Evolutionary conservation across 2,329 filamentous ascomycete genomes (phyloP).

Genomic region (Helminthosporium solani): DNA sequence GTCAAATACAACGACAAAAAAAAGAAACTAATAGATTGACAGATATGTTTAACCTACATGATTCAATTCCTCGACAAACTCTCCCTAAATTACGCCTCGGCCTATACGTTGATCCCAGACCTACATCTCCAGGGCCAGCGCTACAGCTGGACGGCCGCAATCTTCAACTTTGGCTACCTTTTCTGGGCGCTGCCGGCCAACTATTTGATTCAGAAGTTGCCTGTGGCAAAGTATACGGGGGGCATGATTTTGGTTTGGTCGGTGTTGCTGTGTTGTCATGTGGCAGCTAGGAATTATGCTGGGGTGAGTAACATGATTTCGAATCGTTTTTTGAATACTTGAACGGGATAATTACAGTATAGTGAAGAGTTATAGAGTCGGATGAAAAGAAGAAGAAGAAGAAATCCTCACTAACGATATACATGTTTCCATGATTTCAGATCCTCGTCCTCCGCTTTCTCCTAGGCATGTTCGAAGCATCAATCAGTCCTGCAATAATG

Average conservation of each 20-base stretch:
- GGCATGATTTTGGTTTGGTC: constrained; percentile 47
- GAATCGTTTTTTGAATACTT: too few relatives aligned
- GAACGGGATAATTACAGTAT: too few relatives aligned
- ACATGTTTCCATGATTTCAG: too few relatives aligned
- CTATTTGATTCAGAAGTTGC: constrained; percentile 40
- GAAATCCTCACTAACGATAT: too few relatives aligned
- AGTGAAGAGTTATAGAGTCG: too few relatives aligned
- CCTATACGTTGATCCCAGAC: constrained; percentile 41
- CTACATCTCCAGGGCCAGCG: constrained; percentile 39
- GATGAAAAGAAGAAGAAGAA: too few relatives aligned
- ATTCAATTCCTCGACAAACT: constrained; percentile 51
- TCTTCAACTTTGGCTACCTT: constrained; percentile 49
- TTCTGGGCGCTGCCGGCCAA: constrained; percentile 46
- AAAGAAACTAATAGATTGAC: too few relatives aligned
- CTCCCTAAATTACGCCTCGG: constrained; percentile 45
- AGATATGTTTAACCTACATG: constrained; percentile 47
- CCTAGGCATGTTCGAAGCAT: constrained; percentile 42
- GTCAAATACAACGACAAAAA: too few relatives aligned
- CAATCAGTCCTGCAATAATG: constrained; percentile 39
- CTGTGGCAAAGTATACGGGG: constrained; percentile 41
- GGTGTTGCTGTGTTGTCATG: constrained; percentile 48
- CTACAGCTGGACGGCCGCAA: constrained; percentile 47
- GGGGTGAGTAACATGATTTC: too few relatives aligned
- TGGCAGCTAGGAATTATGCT: constrained; percentile 41
- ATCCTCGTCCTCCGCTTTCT: constrained; percentile 38